Evolutionary conservation across 1,139 yeast species (phyloP), one percentile per base, ranked within the genome.

Genomic region (Pichia sp.): DNA sequence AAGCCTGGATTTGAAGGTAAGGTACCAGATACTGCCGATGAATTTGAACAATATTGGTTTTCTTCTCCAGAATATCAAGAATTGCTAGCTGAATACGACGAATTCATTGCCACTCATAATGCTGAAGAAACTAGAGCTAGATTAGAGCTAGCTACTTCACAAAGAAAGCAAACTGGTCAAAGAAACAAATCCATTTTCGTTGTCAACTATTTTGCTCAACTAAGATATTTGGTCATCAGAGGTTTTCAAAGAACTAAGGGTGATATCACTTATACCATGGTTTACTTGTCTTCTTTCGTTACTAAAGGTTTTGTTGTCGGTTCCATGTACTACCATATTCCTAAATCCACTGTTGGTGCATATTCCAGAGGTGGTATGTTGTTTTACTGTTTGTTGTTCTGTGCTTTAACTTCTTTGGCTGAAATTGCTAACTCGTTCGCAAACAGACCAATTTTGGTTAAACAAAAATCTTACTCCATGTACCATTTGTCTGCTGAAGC

Each of bases 401-500:
- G 78, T 69, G 74, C 82, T 13, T 70, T 82, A 61, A 75, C 80
- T 74, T 78, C 82, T 48, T 64, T 82, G 54, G 83, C 85, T 16
- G 82, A 80, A 62, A 73, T 82, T 49, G 69, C 81, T 23, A 69
- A 71, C 19, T 65, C 76, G n/a, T 81, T 80, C 59, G 72, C 71
- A 10, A 75, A 75, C 53, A 75, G 84, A 65, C 80, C 81, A 45
- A 79, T 82, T 54, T 64, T 81, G 55, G 74, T 75, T 67, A 82
- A 82, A 61, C 87, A 82, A 59, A 77, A 75, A 58, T 76, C 78
- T 29, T 82, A 81, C 59, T 74, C 82, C 1, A 69, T 82, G 62
- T 81, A 77, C 59, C 85, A 79, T 63, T 82, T 84, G 8, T 75
- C 84, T 23, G 81, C 85, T n/a, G 84, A 81, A 62, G 77, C 82